These are phyloP conservation scores for Trematosphaeria pertusa DNA, from an alignment of 2,329 filamentous ascomycete species.

Conservation along the genomic window DNA sequence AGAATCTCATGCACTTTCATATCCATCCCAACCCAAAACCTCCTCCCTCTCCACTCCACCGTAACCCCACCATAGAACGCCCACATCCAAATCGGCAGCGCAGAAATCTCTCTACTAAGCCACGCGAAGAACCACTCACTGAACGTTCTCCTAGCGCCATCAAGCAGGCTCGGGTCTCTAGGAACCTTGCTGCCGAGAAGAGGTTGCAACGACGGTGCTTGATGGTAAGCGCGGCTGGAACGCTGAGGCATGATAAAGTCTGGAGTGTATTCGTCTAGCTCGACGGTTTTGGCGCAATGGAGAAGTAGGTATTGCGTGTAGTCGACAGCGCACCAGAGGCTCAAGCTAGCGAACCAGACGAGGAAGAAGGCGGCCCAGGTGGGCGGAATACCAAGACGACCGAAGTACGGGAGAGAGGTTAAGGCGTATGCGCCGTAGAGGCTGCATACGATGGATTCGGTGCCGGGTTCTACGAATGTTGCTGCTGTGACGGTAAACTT, in stretches of 20 bases:
- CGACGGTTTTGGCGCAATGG: constrained; percentile 74
- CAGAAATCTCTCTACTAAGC: constrained; percentile 81
- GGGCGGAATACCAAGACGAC: constrained; percentile 61
- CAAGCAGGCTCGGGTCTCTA: constrained; percentile 21
- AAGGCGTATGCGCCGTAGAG: constrained; percentile 79
- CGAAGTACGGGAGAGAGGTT: constrained; percentile 74
- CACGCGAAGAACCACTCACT: constrained; percentile 79
- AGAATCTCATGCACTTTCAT: constrained; percentile 75
- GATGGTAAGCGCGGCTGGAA: constrained; percentile 41
- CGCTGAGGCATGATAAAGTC: constrained; percentile 67
- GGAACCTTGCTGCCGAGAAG: constrained; percentile 22
- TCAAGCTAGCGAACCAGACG: constrained; percentile 71
- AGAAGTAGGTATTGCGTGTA: constrained; percentile 75
- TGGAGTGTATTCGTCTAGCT: constrained; percentile 75
- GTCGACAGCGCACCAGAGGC: constrained; percentile 77
- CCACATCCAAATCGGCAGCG: constrained; percentile 88
- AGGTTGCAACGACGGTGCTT: constrained; percentile 28
- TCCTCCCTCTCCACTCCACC: constrained; percentile 84
- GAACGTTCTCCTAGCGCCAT: constrained; percentile 63
- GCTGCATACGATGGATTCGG: constrained; percentile 86
- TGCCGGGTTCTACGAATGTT: constrained; percentile 90
- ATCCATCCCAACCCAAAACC: constrained; percentile 82
- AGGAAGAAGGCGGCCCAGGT: constrained; percentile 72
- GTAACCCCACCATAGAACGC: constrained; percentile 88
- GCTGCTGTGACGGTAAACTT: constrained; percentile 93